Evolutionary conservation across 202 grass and related monocot genomes (phyloP).

Genomic region (Hordeum pubiflorum): DNA sequence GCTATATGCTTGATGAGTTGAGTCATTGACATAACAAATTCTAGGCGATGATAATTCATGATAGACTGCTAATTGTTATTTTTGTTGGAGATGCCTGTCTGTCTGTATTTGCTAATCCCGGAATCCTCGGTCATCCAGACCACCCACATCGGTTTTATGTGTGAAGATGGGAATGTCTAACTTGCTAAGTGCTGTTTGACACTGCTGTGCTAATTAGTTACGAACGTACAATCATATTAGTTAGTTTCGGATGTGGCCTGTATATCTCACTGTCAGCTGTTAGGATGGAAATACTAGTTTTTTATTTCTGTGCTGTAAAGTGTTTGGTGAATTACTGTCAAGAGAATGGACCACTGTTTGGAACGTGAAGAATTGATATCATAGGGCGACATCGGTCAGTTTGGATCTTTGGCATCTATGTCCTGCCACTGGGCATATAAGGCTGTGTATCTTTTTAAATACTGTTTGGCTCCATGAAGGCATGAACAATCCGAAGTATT

Average conservation of each 20-base stretch:
- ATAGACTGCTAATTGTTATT: background rate
- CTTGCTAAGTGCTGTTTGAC: background rate
- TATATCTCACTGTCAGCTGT: background rate
- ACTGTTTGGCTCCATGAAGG: background rate
- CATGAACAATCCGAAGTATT: background rate
- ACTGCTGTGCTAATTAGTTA: background rate
- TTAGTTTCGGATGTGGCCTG: background rate
- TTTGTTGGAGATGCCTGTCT: background rate
- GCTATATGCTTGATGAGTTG: constrained; percentile 13
- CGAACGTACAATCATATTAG: background rate
- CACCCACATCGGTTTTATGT: background rate
- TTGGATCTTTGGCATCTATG: background rate
- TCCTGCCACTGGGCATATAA: background rate
- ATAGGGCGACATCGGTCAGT: background rate
- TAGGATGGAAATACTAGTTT: background rate
- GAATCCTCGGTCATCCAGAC: background rate
- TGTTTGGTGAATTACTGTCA: background rate
- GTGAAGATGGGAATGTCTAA: background rate
- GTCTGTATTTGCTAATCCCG: background rate
- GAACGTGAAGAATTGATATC: background rate
- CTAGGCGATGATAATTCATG: background rate
- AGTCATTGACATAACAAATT: background rate
- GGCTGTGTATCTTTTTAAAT: background rate
- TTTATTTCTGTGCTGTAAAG: background rate
- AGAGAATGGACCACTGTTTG: background rate